Base-by-base conservation (phyloP, 257 asterid species). In the Ligustrum vulgare region DNA sequence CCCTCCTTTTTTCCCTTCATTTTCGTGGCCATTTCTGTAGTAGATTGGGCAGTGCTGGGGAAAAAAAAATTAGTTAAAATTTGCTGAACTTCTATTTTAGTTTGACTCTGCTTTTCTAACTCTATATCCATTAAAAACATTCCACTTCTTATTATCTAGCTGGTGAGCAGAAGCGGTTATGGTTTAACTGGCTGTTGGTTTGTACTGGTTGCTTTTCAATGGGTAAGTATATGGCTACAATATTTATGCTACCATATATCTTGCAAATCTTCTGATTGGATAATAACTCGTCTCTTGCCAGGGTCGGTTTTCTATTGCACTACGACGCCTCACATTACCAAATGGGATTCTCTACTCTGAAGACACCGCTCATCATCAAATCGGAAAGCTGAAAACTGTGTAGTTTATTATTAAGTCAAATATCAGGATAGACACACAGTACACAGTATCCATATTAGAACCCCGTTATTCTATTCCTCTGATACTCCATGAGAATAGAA, bases 121-220 rank as follows among this genome's bases (percentile, higher is more conserved):
- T 13, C 20, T 15, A 18, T 71, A 35, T 67, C 45, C 49, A 47
- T 67, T 73, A 35, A 70, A 6, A 67, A 23, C 64, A 8, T 22
- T 41, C 4, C 62, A 56, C 75, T 16, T 79, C 20, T 51, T 32
- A 16, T 62, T 75, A 22, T 80, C 12, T 81, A 94, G 98, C 70
- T 92, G 37, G 71, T 94, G 82, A 89, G 91, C 85, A 84, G 75
- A 69, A 88, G 67, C 72, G 98, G 98, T 72, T 88, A 75, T 56
- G 97, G 98, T 75, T 82, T 92, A 79, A 69, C 89, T 6, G 98
- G 96, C 3, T 89, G 93, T 78, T 94, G 98, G 98, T 89, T 88
- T 78, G 76, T 95, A 5, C 96, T 92, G 35, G 98, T 87, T 36
- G 92, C 92, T 22, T 94, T 92, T 87, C 98, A 94, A 85, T 94